A percentile compares a stretch with the other conserved stretches of the same genome.
Conservation (phyloP, 768 basidiomycete species). For the Leccinum disarticulatum region DNA sequence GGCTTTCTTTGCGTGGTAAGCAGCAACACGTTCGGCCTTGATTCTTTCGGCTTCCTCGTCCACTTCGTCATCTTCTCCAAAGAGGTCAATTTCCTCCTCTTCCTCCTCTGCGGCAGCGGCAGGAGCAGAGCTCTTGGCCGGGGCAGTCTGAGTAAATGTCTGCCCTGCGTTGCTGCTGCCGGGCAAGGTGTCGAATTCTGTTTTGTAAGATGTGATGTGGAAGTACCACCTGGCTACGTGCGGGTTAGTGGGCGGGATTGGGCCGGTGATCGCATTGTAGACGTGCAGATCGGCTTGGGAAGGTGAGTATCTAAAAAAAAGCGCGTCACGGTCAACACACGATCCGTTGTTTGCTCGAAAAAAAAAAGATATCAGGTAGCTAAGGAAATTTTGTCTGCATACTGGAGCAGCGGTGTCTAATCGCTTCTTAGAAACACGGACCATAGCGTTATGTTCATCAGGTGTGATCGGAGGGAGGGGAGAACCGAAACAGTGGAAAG, state of each 20-base stretch:
- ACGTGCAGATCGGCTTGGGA: conserved; percentile 94
- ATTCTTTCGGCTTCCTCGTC: conserved; percentile 83
- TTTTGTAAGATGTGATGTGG: conserved; percentile 85
- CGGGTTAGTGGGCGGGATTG: conserved; percentile 63
- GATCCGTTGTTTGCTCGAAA: not conserved
- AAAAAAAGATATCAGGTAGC: conserved; percentile 62
- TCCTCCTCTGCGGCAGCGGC: conserved; percentile 43
- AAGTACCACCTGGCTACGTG: conserved; percentile 89
- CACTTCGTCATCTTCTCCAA: conserved; percentile 80
- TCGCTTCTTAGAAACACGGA: conserved; percentile 97
- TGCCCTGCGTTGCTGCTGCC: conserved; percentile 85
- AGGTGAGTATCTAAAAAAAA: conserved; percentile 67
- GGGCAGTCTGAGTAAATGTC: conserved; percentile 57
- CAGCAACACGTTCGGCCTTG: conserved; percentile 91
- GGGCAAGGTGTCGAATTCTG: conserved; percentile 75
- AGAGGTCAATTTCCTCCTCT: conserved; percentile 82
- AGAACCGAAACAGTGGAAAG: conserved; percentile 3
- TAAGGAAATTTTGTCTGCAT: conserved; percentile 74
- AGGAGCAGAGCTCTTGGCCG: conserved; percentile 43
- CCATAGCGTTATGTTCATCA: conserved; percentile 84
- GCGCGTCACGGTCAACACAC: conserved; percentile 10
- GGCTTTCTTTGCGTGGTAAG: conserved; percentile 92
- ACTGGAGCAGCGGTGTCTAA: conserved; percentile 82
- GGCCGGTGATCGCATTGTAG: conserved; percentile 76
- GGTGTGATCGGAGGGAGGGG: conserved; percentile 20